phyloP scores from a whole-genome alignment of 2,329 filamentous ascomycete genomes.

The Camptophora hylomeconis region DNA sequence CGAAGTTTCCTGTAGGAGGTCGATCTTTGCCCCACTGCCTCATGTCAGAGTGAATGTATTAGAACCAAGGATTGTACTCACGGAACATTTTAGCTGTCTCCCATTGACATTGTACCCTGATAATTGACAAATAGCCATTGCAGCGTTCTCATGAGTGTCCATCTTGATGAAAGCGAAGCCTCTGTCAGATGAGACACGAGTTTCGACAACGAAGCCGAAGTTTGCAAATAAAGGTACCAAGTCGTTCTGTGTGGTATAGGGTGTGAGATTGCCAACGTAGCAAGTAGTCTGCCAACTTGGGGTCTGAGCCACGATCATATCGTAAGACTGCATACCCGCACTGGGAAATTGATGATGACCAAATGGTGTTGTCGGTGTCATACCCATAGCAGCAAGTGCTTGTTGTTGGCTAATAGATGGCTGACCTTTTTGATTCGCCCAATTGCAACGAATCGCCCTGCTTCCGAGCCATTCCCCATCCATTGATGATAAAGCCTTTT shows the following conservation, averaged over 20 bases:
- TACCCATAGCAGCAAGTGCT: slow-evolving; percentile 92
- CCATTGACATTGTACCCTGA: slow-evolving; percentile 98
- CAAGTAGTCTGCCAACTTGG: slow-evolving; percentile 96
- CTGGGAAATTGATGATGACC: slow-evolving; percentile 97
- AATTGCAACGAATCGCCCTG: slow-evolving; percentile 96
- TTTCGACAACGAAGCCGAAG: slow-evolving; percentile 95
- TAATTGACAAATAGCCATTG: slow-evolving; percentile 95
- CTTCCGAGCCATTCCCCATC: slow-evolving; percentile 98
- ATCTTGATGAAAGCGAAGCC: slow-evolving; percentile 99
- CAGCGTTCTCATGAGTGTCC: slow-evolving; percentile 95
- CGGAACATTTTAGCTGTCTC: slow-evolving; percentile 92
- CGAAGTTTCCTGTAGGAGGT: slow-evolving; percentile 69
- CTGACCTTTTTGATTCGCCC: slow-evolving; percentile 99
- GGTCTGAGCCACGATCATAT: slow-evolving; percentile 91
- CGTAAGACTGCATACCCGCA: slow-evolving; percentile 91
- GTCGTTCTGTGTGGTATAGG: slow-evolving; percentile 93
- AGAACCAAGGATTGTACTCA: slow-evolving; percentile 41
- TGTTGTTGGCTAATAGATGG: slow-evolving; percentile 97
- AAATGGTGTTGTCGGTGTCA: slow-evolving; percentile 93
- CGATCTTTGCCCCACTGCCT: slow-evolving; percentile 96
- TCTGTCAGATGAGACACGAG: slow-evolving; percentile 92
- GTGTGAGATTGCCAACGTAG: slow-evolving; percentile 95
- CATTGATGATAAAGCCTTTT: slow-evolving; percentile 95
- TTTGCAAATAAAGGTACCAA: slow-evolving; percentile 97
- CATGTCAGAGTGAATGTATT: slow-evolving; percentile 23